Evolutionary conservation across 768 basidiomycete genomes (phyloP).

Genomic region (Boletellus emodensis): DNA sequence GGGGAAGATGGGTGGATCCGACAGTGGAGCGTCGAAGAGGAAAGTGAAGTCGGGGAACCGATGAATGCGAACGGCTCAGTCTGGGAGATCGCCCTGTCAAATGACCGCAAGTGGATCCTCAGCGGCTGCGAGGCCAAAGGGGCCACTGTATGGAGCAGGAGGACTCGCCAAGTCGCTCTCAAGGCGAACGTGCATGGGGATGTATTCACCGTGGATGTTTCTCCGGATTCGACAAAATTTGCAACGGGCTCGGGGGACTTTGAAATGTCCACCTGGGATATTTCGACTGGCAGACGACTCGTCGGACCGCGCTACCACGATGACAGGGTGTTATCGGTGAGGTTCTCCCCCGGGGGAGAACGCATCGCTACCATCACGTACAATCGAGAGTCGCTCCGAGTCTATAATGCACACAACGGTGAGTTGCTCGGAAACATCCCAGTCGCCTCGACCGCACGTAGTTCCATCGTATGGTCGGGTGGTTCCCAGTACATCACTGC

Average conservation of each 20-base stretch:
- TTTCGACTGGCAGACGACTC: too few relatives aligned
- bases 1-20: constrained; percentile 6
- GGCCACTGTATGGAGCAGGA: constrained; percentile 3
- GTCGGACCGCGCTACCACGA: too few relatives aligned
- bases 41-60: neutral
- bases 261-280: too few relatives aligned
- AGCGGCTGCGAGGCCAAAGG: constrained; percentile 3
- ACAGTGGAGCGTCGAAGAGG: constrained; percentile 2
- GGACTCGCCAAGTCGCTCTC: neutral
- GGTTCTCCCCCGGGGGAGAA: neutral
- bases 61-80: constrained; percentile 1
- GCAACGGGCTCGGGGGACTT: too few relatives aligned
- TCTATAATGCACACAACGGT: neutral
- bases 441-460: neutral
- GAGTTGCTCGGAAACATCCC: neutral
- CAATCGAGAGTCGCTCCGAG: neutral
- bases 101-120: constrained; percentile 8
- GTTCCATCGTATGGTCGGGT: neutral
- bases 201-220: neutral
- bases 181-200: neutral
- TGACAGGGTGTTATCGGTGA: too few relatives aligned
- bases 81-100: neutral
- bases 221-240: too few relatives aligned
- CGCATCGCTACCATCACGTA: neutral
- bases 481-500: neutral